These are phyloP conservation scores for Pyrus pyrifolia DNA, from an alignment of 306 rosid genomes.

Conservation along the genomic window DNA sequence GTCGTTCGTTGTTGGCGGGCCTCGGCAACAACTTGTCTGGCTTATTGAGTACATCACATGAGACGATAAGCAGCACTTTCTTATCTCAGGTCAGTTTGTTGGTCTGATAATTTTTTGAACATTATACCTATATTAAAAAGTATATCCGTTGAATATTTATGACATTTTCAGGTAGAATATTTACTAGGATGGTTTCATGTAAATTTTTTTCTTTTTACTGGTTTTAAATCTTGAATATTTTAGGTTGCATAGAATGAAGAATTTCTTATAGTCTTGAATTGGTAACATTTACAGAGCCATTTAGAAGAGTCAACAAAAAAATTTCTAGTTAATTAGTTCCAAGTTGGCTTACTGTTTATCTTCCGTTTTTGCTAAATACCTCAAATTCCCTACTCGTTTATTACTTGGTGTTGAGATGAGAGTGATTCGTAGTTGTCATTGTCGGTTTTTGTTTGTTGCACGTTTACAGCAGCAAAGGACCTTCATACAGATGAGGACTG, in stretches of 20 bases:
- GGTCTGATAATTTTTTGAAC: neutral
- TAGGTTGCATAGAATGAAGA: neutral
- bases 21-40: slow-evolving; percentile 41
- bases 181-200: neutral
- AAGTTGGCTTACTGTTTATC: neutral
- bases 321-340: neutral
- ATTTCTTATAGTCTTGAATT: neutral
- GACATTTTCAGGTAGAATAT: neutral
- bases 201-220: neutral
- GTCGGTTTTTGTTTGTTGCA: neutral
- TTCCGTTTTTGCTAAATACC: neutral
- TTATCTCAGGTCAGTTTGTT: slow-evolving; percentile 54
- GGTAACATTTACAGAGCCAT: neutral
- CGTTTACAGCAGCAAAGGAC: slow-evolving; percentile 62
- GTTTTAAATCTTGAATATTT: too few species aligned
- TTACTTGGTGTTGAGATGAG: neutral
- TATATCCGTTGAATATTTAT: neutral
- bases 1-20: slow-evolving; percentile 60
- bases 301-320: neutral
- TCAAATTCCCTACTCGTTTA: neutral
- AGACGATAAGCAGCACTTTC: slow-evolving; percentile 33
- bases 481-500: slow-evolving; percentile 89
- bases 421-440: neutral
- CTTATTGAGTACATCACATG: slow-evolving; percentile 36
- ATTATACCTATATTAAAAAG: neutral